phyloP scores from a whole-genome alignment of 2,329 filamentous ascomycete genomes.

The Paracoccidioides lutzii region DNA sequence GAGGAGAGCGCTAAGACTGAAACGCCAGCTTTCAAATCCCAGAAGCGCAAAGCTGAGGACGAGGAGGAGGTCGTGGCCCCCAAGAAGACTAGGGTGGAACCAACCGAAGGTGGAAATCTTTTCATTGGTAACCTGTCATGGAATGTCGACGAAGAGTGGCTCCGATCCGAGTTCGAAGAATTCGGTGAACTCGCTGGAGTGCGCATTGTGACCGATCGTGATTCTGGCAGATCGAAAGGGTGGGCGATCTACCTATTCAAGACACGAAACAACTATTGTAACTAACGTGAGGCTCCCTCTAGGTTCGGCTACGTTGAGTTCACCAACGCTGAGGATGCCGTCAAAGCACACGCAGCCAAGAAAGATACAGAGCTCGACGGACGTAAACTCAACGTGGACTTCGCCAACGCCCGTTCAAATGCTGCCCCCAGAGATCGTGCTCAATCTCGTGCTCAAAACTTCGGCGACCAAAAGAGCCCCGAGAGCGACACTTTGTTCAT shows the following conservation, averaged over 20 bases:
- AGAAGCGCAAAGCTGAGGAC: conserved; percentile 40
- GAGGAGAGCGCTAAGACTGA: conserved; percentile 18
- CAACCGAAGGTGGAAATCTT: conserved; percentile 47
- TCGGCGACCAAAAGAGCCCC: conserved; percentile 66
- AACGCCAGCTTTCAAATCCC: conserved; percentile 12
- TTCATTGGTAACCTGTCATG: conserved; percentile 87
- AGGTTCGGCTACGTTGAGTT: conserved; percentile 90
- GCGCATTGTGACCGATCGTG: conserved; percentile 73
- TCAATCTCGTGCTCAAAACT: conserved; percentile 38
- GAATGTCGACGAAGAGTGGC: conserved; percentile 74
- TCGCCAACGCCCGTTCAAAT: conserved; percentile 53
- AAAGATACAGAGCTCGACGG: conserved; percentile 61
- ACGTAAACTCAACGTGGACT: conserved; percentile 66
- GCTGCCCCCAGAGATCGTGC: conserved; percentile 52
- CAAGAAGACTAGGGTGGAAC: conserved; percentile 52
- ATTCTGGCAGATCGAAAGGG: conserved; percentile 71
- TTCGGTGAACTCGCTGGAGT: conserved; percentile 60
- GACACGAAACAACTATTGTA: neutral
- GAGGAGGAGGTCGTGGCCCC: conserved; percentile 26
- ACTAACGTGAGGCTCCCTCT: conserved; percentile 15
- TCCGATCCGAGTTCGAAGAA: conserved; percentile 67
- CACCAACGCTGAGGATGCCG: conserved; percentile 51
- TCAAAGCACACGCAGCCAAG: conserved; percentile 62
- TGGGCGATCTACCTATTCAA: conserved; percentile 21
- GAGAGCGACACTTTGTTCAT: conserved; percentile 81